These are phyloP conservation scores for Mycena leptocephala DNA, from an alignment of 768 basidiomycete genomes.

Conservation along the genomic window DNA sequence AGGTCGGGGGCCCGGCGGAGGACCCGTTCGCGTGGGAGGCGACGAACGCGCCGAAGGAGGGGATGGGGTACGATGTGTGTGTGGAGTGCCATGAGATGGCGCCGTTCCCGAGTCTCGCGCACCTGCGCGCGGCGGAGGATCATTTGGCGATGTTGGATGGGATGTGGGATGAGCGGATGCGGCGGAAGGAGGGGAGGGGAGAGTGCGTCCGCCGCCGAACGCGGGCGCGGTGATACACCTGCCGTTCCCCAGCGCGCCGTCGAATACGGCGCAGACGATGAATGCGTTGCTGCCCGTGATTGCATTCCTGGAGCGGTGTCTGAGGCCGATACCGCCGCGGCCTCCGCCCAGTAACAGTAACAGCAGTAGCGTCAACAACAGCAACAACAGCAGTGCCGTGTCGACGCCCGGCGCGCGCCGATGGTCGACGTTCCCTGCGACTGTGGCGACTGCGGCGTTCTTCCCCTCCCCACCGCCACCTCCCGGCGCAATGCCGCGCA, in stretches of 20 bases:
- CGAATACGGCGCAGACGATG: slow-evolving; percentile 68
- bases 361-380: not conserved
- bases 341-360: not conserved
- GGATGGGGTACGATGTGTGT: slow-evolving; percentile 87
- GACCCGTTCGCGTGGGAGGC: slow-evolving; percentile 61
- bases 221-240: slow-evolving; percentile 82
- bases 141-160: slow-evolving; percentile 78
- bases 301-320: slow-evolving; percentile 77
- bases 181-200: slow-evolving; percentile 27
- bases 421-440: slow-evolving; percentile 40
- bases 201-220: slow-evolving; percentile 76
- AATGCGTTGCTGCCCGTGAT: slow-evolving; percentile 75
- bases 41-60: slow-evolving; percentile 63
- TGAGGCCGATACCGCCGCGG: slow-evolving; percentile 61
- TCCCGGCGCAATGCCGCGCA: slow-evolving; percentile 24
- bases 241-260: slow-evolving; percentile 81
- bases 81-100: slow-evolving; percentile 91
- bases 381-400: not conserved
- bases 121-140: slow-evolving; percentile 84
- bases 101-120: slow-evolving; percentile 77
- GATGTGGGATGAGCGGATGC: slow-evolving; percentile 70
- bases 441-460: slow-evolving; percentile 36
- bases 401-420: not conserved
- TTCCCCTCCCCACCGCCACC: slow-evolving; percentile 29
- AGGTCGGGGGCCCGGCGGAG: slow-evolving; percentile 40